Base-by-base conservation (phyloP, 78 protist species). In the Dictyostelium citrinum region DNA sequence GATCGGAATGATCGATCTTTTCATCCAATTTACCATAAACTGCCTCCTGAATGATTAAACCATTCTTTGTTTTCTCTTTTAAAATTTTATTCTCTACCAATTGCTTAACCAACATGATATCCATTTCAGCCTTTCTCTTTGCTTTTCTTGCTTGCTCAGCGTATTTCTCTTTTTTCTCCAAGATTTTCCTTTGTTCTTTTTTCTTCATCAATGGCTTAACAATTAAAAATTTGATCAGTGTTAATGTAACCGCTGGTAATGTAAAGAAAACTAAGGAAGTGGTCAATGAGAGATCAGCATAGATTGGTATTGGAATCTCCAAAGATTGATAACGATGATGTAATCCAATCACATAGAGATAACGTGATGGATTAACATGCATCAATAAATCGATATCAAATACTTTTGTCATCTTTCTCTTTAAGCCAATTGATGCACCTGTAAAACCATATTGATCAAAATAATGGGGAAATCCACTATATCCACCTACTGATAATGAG, bases 31-130 rank as follows among this genome's bases (percentile, higher is more conserved):
- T 80, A 68, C 93, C 93, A 49, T 88, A 88, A 29, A 64, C 0
- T 2, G 93, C 93, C n/a, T 88, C 86, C 49, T 88, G 93, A 22
- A 88, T 88, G 3, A 88, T 51, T 17, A 88, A 49, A 74, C 93
- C 93, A 68, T 88, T 88, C 80, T 88, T 88, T 45, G 85, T 12
- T 35, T 88, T 37, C 39, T 88, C 93, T 41, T 29, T n/a, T n/a
- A 55, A 46, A 22, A 78, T 20, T 72, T 88, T 88, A 17, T 88
- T 88, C 12, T 88, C 85, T 5, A 88, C 93, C 7, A 83, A 17
- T 67, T 67, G 58, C 11, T 8, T 27, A 61, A 88, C 81, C 72
- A 88, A 41, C 68, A 45, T 14, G 29, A 88, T 64, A 49, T 88
- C 93, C 29, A 88, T 78, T 11, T 74, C 51, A 12, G 93, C 84